Evolutionary conservation across 2,329 filamentous ascomycete genomes (phyloP), one percentile per base, ranked within the genome.

Genomic region (Xylaria sp.): DNA sequence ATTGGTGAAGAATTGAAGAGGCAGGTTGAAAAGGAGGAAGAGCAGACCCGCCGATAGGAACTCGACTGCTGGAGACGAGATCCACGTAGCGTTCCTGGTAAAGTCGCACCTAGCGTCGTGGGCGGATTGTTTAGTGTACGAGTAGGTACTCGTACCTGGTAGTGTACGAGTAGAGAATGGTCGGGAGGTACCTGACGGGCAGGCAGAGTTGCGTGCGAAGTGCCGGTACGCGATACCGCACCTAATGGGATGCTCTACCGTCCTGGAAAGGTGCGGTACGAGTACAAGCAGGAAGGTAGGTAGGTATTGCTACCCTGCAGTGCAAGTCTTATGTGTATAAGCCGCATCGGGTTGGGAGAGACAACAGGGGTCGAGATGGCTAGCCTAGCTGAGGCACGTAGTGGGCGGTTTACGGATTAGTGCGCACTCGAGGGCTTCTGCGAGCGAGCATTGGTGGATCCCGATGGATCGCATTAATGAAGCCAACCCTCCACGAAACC

Each of bases 1-100:
- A 63, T 60, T 63, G 58, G 60, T 46, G 53, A 62, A 56, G 56
- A 59, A 60, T 60, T 13, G 39, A 57, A 57, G 56, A 64, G 63
- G 62, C 62, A 56, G 62, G 62, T 60, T 54, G 58, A 42, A 56
- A 52, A 34, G 48, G 23, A 35, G 49, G 34, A 55, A 54, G 51
- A 51, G 49, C 3, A 49, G 47, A 49, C 47, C 47, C 47, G 18
- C 47, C 35, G 54, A 35, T 11, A 51, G 58, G 58, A 59, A 53
- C 52, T 52, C 35, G 50, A 42, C 56, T 55, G 44, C 37, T 35
- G 35, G 42, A n/a, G 42, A n/a, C 18, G 42, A 37, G 57, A 59
- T 57, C 62, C 62, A 64, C 59, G 58, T 16, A 53, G 11, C 23
- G 23, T 30, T 30, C 23, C 23, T 30, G 23, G 23, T 30, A 30